A percentile compares a stretch with the other conserved stretches of the same genome.
phyloP scores from a whole-genome alignment of 352 stramenopile genomes.

The Phytophthora cactorum region DNA sequence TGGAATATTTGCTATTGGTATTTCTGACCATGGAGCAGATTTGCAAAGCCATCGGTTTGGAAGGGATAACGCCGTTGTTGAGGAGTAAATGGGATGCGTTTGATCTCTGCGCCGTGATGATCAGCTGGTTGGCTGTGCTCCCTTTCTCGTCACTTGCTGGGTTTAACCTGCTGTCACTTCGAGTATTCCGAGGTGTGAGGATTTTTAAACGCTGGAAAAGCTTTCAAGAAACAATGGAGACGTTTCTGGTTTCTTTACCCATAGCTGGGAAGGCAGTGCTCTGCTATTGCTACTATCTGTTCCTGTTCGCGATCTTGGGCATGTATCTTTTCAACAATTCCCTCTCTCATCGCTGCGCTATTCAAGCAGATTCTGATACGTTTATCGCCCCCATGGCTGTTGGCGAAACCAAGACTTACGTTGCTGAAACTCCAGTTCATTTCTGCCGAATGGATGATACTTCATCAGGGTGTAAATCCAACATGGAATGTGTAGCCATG shows the following conservation, averaged over 20 bases:
- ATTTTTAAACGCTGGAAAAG: slow-evolving; percentile 79
- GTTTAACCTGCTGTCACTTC: slow-evolving; percentile 76
- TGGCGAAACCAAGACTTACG: slow-evolving; percentile 43
- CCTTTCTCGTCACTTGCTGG: slow-evolving; percentile 50
- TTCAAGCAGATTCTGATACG: slow-evolving; percentile 36
- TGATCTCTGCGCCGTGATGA: slow-evolving; percentile 62
- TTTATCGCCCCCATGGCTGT: slow-evolving; percentile 24
- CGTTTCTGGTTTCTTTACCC: slow-evolving; percentile 69
- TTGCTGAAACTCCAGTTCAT: slow-evolving; percentile 52
- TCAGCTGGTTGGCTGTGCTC: slow-evolving; percentile 69
- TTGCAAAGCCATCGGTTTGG: slow-evolving; percentile 66
- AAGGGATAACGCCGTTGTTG: slow-evolving; percentile 65
- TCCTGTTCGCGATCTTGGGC: slow-evolving; percentile 84
- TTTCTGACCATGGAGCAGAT: slow-evolving; percentile 76
- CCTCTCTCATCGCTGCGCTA: slow-evolving; percentile 73
- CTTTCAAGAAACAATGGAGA: slow-evolving; percentile 83
- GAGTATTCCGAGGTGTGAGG: slow-evolving; percentile 73
- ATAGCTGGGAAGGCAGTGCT: slow-evolving; percentile 79
- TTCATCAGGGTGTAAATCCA: slow-evolving; percentile 34
- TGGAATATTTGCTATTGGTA: slow-evolving; percentile 68
- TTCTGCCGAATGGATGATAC: slow-evolving; percentile 53
- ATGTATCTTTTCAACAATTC: slow-evolving; percentile 91
- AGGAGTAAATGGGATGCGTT: slow-evolving; percentile 76
- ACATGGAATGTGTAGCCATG: slow-evolving; percentile 64
- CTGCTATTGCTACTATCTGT: slow-evolving; percentile 88